Evolutionary conservation across 129 eudicot species (phyloP), one percentile per base, ranked within the genome.

Genomic region (Flaveria sonorensis): DNA sequence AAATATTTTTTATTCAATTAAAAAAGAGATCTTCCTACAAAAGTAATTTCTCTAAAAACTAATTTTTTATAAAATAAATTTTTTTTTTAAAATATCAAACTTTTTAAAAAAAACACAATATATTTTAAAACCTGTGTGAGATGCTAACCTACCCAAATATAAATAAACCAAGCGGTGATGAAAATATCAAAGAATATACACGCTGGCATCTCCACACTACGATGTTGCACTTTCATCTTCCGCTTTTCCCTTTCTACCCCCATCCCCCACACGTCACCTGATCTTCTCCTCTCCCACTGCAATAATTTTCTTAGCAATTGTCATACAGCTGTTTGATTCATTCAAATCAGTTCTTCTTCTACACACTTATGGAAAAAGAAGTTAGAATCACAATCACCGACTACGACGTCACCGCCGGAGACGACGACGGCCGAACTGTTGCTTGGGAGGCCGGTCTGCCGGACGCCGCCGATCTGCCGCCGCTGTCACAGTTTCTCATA

Each of bases 401-500:
- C 68, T 72, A 77, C 79, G 26, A 87, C 71, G 84, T 75, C 81
- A 36, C 78, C 67, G 42, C 3, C 7, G 67, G 18, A 61, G 40
- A 59, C 80, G 30, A 74, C 73, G 83, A 79, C 67, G 75, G 73
- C 74, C 72, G 87, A 71, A 72, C 83, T 19, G 10, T 70, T 70
- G 89, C 80, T 56, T 91, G 97, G 97, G 97, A 91, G 82, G 77
- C 45, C 9, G 97, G 97, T 0, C 68, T 91, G 15, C 94, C 97
- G 7, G 43, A 69, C 78, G 16, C 30, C 72, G 73, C 63, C 85
- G 94, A 91, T 71, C 64, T 88, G 19, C 86, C 89, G 15, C 85
- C 95, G 71, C 32, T 91, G 39, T 82, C 94, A 10, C 91, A 91
- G 71, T 71, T 75, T 14, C 67, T 91, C 40, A 85, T 88, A 47